Evolutionary conservation across 805 yeast genomes (phyloP), one percentile per base, ranked within the genome.

Genomic region (Torulaspora quercuum): DNA sequence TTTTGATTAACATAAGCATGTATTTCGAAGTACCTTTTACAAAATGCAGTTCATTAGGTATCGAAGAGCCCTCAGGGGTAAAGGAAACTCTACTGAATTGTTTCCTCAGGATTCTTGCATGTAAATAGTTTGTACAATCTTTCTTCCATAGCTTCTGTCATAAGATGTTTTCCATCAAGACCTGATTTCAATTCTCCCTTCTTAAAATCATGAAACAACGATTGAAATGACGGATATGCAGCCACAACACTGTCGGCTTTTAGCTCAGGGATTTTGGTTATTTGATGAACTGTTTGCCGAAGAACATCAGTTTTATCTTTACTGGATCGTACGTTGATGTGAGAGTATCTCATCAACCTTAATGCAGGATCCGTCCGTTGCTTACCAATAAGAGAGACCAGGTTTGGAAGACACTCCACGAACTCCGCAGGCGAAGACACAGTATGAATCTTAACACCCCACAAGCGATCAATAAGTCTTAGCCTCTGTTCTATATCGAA

Each of bases 271-370:
- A 82, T 69, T 44, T 69, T 63, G 37, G 75, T 76, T 45, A 82
- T 69, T 39, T 80, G 80, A 34, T 71, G 67, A 17, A 82, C 45
- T 37, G 78, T 68, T 45, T 72, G 72, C 4, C 67, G 44, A 46
- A 68, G 72, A 0, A 78, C 69, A 27, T 73, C 74, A 15, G 59
- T 57, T 3, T 63, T 48, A 46, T 70, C 72, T 8, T 64, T 58
- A 0, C 83, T 83, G 5, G 83, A 76, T 49, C 66, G 71, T 7
- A 79, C 62, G 4, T 80, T 79, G 6, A 82, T 57, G 45, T 75
- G 76, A 1, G 81, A 70, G 37, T 76, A 66, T 24, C 72, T 72
- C 39, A 68, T 65, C 51, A 76, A 73, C 44, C 86, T 58, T 42
- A 76, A 71, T 23, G 60, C 59, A 14, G 74, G 74, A 50, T 80